These are phyloP conservation scores for Penicillium psychrosexuale DNA, from an alignment of 2,329 filamentous ascomycete species.

Conservation along the genomic window DNA sequence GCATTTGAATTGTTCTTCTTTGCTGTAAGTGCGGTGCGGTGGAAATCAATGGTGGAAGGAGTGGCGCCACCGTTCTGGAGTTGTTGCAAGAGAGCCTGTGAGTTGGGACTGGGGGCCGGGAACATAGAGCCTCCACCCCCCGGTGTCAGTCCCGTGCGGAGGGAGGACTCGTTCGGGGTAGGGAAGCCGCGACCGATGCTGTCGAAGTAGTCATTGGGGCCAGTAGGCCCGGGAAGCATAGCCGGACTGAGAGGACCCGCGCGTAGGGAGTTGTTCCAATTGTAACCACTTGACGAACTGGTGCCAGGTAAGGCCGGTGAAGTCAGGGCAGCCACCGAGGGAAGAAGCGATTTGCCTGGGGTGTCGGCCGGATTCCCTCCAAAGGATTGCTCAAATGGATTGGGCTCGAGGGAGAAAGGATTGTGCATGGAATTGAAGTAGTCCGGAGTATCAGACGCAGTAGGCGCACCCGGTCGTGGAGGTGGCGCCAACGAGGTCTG, in stretches of 20 bases:
- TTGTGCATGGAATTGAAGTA: slow-evolving; percentile 64
- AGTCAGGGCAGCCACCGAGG: slow-evolving; percentile 84
- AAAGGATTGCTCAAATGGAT: slow-evolving; percentile 97
- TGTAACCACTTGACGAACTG: slow-evolving; percentile 65
- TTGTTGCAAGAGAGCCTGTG: slow-evolving; percentile 75
- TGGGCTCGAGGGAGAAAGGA: slow-evolving; percentile 68
- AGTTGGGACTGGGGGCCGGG: slow-evolving; percentile 82
- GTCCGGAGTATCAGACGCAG: slow-evolving; percentile 59
- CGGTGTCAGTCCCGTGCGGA: slow-evolving; percentile 86
- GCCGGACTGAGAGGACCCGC: slow-evolving; percentile 93
- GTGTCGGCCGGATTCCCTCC: slow-evolving; percentile 65
- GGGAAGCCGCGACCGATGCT: slow-evolving; percentile 80
- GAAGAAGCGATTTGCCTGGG: slow-evolving; percentile 76
- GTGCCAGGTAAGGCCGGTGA: slow-evolving; percentile 81
- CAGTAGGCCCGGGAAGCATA: slow-evolving; percentile 82
- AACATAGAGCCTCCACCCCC: slow-evolving; percentile 98
- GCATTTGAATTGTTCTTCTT: slow-evolving; percentile 54
- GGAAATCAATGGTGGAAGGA: slow-evolving; percentile 88
- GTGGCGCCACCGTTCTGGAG: slow-evolving; percentile 79
- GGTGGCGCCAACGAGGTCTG: slow-evolving; percentile 68
- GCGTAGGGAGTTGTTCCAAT: slow-evolving; percentile 83
- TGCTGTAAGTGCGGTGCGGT: slow-evolving; percentile 82
- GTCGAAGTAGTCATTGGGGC: slow-evolving; percentile 82
- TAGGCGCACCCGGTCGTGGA: slow-evolving; percentile 56
- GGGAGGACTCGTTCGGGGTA: slow-evolving; percentile 92